Base-by-base conservation (phyloP, 768 basidiomycete genomes). In the Tricholomella constricta region DNA sequence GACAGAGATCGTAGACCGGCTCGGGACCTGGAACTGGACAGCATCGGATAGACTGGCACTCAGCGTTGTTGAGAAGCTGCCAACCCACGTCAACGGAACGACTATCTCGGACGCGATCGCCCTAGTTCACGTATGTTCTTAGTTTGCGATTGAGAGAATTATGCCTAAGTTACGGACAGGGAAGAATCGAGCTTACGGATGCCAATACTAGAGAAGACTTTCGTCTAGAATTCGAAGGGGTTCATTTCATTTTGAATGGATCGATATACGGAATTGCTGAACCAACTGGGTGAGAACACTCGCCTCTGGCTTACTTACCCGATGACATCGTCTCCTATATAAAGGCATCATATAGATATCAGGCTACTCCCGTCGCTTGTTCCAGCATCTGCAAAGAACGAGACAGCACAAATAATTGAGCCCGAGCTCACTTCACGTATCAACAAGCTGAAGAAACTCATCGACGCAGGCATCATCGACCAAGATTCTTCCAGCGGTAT, bases 181-280 rank as follows among this genome's bases (percentile, higher is more conserved):
- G 89, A 31, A 84, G 80, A 56, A 75, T 90, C 20, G 89, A 91
- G 54, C 62, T 91, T n/a, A 77, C 76, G 12, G 79, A 86, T 57
- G 61, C 72, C 6, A 65, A 66, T n/a, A 78, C 67, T 4, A 67
- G 73, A 0, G 83, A 84, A 41, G 85, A 88, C 43, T 65, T 90
- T 37, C 75, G 80, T 29, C 69, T 91, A 2, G 87, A 91, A 54
- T 85, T 93, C 56, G 85, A 88, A 63, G 91, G 88, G 1, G 74
- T 92, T 20, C 90, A 92, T 66, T 85, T 91, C 63, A 59, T 88
- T 10, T 66, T 76, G 22, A 87, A 88, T 50, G 91, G 91, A 0
- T 79, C 88, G 0, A 79, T 94, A n/a, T 89, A 85, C 61, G 91
- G 88, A 2, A 76, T 89, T 45, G 88, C 85, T 15, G 79, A 83